phyloP scores from a whole-genome alignment of 163 green algal genomes.

The Smithsoniella earleae region DNA sequence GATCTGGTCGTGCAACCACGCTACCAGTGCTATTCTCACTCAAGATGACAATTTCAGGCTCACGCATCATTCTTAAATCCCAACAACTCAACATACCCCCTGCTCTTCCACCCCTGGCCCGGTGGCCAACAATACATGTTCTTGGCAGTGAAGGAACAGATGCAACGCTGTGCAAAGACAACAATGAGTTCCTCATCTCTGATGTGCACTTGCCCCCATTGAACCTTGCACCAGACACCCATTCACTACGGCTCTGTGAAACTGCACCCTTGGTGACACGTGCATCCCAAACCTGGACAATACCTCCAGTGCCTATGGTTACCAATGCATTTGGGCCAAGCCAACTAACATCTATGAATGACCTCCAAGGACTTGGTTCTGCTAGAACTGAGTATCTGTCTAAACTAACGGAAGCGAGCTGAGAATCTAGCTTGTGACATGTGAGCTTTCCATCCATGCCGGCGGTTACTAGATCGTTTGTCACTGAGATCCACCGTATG shows the following conservation, averaged over 20 bases:
- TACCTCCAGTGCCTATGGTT: background rate
- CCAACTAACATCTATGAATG: conserved; percentile 16
- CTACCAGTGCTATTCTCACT: background rate
- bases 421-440: background rate
- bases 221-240: background rate
- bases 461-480: background rate
- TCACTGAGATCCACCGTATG: background rate
- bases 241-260: background rate
- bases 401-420: too few species aligned
- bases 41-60: background rate
- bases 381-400: background rate
- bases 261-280: background rate
- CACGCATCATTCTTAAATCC: conserved; percentile 17
- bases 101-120: background rate
- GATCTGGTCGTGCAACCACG: background rate
- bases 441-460: background rate
- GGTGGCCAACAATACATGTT: conserved; percentile 4
- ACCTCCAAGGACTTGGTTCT: background rate
- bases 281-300: conserved; percentile 10
- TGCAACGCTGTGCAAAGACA: background rate
- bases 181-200: background rate
- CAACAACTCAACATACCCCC: background rate
- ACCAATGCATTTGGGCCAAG: background rate
- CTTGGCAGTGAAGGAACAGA: background rate
- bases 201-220: background rate